phyloP scores from a whole-genome alignment of 2,329 filamentous ascomycete species.

The Phialophora expanda region DNA sequence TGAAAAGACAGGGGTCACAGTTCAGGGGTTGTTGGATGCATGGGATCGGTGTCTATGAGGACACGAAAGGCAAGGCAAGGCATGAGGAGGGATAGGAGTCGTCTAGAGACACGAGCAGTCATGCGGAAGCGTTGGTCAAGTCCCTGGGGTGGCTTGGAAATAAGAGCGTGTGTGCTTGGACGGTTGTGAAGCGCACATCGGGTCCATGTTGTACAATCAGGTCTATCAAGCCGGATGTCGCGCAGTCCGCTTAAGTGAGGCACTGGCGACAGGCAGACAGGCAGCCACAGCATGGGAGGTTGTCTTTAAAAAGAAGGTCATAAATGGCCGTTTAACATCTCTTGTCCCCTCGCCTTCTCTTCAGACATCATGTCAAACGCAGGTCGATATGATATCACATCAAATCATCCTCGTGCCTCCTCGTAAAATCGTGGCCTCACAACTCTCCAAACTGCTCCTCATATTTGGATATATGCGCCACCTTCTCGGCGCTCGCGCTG shows the following conservation, averaged over 20 bases:
- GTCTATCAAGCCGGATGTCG: background rate
- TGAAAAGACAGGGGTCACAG: conserved; percentile 34
- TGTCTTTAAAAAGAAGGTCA: background rate
- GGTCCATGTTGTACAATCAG: background rate
- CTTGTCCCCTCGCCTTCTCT: background rate
- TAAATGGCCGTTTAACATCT: background rate
- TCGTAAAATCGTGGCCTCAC: background rate
- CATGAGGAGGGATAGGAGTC: background rate
- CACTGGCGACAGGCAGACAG: background rate
- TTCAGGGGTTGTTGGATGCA: conserved; percentile 41
- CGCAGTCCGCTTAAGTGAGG: background rate
- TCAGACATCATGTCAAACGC: background rate
- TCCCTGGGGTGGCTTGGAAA: background rate
- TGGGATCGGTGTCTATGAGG: conserved; percentile 35
- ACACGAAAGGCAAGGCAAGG: background rate
- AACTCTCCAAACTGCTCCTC: conserved; percentile 46
- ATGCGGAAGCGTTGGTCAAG: background rate
- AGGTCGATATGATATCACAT: too few relatives aligned
- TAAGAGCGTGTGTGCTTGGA: background rate
- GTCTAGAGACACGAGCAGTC: background rate
- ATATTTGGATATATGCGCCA: conserved; percentile 54
- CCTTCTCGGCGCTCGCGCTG: conserved; percentile 68
- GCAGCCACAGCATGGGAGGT: background rate
- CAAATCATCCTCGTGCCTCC: too few relatives aligned
- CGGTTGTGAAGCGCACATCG: background rate